phyloP scores from a whole-genome alignment of 1,139 yeast genomes.

The Blastobotrys apis region DNA sequence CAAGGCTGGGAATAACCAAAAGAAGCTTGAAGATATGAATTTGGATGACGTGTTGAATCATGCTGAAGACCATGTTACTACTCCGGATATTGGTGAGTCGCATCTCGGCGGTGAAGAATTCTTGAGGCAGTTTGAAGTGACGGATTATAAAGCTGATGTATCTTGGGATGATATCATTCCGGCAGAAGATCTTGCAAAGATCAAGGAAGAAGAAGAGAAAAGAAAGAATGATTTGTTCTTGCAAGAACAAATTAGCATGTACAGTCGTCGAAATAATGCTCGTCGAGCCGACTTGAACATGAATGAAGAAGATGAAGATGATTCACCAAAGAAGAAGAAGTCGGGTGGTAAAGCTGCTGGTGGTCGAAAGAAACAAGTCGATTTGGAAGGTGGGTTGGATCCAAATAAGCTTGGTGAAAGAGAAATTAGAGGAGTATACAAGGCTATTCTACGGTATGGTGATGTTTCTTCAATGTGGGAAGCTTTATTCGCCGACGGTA shows the following conservation, averaged over 20 bases:
- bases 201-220: conserved; percentile 88
- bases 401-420: conserved; percentile 69
- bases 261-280: conserved; percentile 72
- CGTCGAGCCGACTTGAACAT: conserved; percentile 35
- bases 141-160: conserved; percentile 96
- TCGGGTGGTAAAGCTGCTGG: conserved; percentile 19
- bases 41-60: conserved; percentile 93
- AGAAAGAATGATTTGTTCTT: conserved; percentile 80
- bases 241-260: conserved; percentile 86
- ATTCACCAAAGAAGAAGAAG: conserved; percentile 29
- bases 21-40: conserved; percentile 90
- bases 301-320: conserved; percentile 38
- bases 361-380: conserved; percentile 21
- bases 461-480: conserved; percentile 81
- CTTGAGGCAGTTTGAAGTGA: conserved; percentile 93
- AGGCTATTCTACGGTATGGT: conserved; percentile 78
- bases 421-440: conserved; percentile 82
- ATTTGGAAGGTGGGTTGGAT: conserved; percentile 38
- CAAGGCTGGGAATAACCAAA: conserved; percentile 76
- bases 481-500: conserved; percentile 83
- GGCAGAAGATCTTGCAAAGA: conserved; percentile 79
- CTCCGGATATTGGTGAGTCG: conserved; percentile 95
- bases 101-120: conserved; percentile 98
- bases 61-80: conserved; percentile 95
- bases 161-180: conserved; percentile 99